phyloP scores from a whole-genome alignment of 352 stramenopile genomes.

The Pythium grandisporangium region DNA sequence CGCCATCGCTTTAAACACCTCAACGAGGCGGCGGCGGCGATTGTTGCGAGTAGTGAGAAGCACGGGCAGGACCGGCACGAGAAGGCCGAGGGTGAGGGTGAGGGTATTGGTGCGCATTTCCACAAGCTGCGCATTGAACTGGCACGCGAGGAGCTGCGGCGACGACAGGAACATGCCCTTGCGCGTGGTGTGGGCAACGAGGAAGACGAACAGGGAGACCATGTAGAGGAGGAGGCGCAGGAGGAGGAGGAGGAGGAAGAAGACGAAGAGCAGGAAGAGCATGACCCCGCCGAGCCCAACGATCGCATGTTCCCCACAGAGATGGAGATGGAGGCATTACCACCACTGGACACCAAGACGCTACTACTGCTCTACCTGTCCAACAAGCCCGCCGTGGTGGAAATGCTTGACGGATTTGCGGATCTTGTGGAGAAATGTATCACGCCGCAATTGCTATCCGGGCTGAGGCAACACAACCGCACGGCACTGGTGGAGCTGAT shows the following conservation, averaged over 20 bases:
- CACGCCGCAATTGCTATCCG: conserved; percentile 23
- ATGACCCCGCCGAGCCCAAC: conserved; percentile 1
- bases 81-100: not conserved
- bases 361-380: conserved; percentile 44
- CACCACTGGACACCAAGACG: conserved; percentile 50
- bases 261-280: conserved; percentile 10
- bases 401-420: conserved; percentile 65
- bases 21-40: conserved; percentile 23
- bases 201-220: no score
- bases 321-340: conserved; percentile 41
- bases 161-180: conserved; percentile 6
- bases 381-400: conserved; percentile 40
- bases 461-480: conserved; percentile 28
- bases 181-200: no score
- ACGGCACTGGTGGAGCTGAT: conserved; percentile 45
- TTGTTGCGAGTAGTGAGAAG: no score
- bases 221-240: conserved; percentile 2
- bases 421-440: conserved; percentile 50
- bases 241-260: conserved; percentile 2
- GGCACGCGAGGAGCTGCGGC: conserved; percentile 9
- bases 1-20: conserved; percentile 66
- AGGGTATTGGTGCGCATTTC: conserved; percentile 60
- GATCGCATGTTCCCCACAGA: conserved; percentile 29
- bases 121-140: conserved; percentile 48
- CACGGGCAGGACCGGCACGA: conserved; percentile 16